phyloP scores from a whole-genome alignment of 1,139 yeast genomes.

The Candida tetrigidarum region DNA sequence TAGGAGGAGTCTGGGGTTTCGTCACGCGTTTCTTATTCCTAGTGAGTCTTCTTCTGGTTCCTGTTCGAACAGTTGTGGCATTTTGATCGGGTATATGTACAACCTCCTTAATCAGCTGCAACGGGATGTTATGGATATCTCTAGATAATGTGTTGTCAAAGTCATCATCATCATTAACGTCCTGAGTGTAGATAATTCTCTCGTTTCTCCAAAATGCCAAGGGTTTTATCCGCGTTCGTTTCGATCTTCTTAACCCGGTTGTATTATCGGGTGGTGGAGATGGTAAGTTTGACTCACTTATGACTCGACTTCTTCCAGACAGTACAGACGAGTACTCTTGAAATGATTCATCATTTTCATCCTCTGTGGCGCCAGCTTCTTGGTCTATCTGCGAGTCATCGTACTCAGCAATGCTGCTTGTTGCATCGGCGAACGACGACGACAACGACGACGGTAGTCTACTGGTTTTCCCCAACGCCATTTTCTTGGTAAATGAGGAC shows the following conservation, averaged over 20 bases:
- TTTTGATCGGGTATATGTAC: conserved; percentile 50
- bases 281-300: conserved; percentile 42
- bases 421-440: conserved; percentile 3
- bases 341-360: background rate
- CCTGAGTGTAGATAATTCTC: conserved; percentile 62
- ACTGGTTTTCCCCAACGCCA: conserved; percentile 10
- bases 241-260: conserved; percentile 54
- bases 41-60: conserved; percentile 18
- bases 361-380: conserved; percentile 8
- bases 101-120: conserved; percentile 64
- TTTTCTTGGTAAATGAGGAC: conserved; percentile 10
- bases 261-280: conserved; percentile 55
- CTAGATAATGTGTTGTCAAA: conserved; percentile 37
- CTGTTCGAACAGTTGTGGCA: conserved; percentile 3
- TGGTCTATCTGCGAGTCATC: conserved; percentile 1
- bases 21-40: conserved; percentile 17
- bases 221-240: conserved; percentile 70
- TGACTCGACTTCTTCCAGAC: conserved; percentile 4
- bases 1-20: conserved; percentile 12
- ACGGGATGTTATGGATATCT: conserved; percentile 45
- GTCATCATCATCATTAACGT: conserved; percentile 36
- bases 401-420: conserved; percentile 3
- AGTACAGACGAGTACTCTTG: background rate
- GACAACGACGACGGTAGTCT: conserved; percentile 7
- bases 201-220: conserved; percentile 89